phyloP scores from a whole-genome alignment of 768 basidiomycete genomes.

The Russula sp. region DNA sequence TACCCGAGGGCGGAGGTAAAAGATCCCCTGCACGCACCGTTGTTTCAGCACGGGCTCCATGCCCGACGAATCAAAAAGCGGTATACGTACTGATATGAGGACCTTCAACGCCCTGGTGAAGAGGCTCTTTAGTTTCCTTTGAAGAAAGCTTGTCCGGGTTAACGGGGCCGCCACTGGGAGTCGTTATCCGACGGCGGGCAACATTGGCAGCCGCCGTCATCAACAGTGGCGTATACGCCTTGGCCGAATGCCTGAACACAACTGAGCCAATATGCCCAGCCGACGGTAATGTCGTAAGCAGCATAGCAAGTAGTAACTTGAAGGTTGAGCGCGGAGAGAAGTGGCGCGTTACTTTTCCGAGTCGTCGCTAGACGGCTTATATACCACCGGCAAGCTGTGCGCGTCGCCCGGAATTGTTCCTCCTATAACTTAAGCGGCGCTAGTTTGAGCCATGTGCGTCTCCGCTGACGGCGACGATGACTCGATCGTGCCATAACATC shows the following conservation, averaged over 20 bases:
- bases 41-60: slow-evolving; percentile 2
- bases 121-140: neutral
- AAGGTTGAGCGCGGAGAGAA: neutral
- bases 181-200: slow-evolving; percentile 9
- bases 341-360: neutral
- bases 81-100: slow-evolving; percentile 15
- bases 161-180: neutral
- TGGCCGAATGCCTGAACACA: slow-evolving; percentile 3
- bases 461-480: neutral
- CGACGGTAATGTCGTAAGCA: slow-evolving; percentile 1
- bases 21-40: slow-evolving; percentile 10
- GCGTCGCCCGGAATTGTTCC: no score
- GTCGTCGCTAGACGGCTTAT: neutral
- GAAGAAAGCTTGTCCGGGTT: slow-evolving; percentile 6
- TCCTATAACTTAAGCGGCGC: neutral
- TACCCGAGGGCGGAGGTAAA: neutral
- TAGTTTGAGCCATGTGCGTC: neutral
- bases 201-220: neutral
- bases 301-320: neutral
- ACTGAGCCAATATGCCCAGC: neutral
- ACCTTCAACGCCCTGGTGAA: slow-evolving; percentile 15
- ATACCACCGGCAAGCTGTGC: neutral
- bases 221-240: slow-evolving; percentile 5
- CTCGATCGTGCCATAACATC: neutral
- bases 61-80: no score